Evolutionary conservation across 768 basidiomycete species (phyloP).

Genomic region (Lactarius vividus): DNA sequence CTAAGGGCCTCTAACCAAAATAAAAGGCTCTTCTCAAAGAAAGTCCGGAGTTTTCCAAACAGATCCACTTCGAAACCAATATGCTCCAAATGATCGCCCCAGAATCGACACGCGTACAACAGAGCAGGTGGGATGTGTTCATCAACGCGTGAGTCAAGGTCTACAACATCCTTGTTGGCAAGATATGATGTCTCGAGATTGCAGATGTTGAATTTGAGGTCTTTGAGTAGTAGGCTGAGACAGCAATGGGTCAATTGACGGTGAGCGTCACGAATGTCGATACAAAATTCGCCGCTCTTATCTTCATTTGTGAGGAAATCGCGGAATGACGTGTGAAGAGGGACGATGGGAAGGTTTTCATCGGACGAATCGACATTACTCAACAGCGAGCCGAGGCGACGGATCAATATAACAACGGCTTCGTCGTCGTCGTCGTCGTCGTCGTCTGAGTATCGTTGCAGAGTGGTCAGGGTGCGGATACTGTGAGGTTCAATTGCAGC

Average conservation of each 20-base stretch:
- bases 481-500: neutral
- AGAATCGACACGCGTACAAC: slow-evolving; percentile 3
- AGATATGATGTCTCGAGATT: slow-evolving; percentile 1
- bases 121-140: slow-evolving; percentile 1
- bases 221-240: neutral
- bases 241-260: neutral
- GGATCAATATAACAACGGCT: neutral
- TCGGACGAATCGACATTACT: neutral
- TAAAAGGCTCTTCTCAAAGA: neutral
- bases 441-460: neutral
- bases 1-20: neutral
- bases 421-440: neutral
- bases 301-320: neutral
- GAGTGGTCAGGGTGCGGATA: neutral
- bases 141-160: neutral
- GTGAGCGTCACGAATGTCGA: neutral
- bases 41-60: neutral
- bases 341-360: neutral
- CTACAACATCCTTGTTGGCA: neutral
- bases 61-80: neutral
- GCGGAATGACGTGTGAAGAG: neutral
- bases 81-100: neutral
- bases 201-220: slow-evolving; percentile 9
- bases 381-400: neutral
- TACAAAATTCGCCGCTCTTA: neutral